Evolutionary conservation across 164 flowering plant species (phyloP).

Genomic region (Magnolia sinica): DNA sequence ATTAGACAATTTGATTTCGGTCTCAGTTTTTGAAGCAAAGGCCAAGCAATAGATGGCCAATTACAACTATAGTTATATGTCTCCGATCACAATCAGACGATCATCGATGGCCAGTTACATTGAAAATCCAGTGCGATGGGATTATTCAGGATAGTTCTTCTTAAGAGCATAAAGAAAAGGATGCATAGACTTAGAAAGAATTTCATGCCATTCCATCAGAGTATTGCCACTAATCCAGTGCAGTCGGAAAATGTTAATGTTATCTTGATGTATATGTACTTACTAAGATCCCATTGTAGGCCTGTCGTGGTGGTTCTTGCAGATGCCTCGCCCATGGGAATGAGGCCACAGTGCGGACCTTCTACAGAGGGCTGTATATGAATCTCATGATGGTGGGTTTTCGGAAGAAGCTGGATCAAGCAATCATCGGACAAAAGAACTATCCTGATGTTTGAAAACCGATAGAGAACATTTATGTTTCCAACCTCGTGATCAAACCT

Average conservation of each 20-base stretch:
- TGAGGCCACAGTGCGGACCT: conserved; percentile 94
- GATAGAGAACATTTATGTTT: conserved; percentile 71
- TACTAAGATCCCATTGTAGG: conserved; percentile 88
- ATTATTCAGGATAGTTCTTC: background rate
- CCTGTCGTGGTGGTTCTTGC: conserved; percentile 77
- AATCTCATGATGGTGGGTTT: conserved; percentile 67
- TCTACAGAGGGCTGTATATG: conserved; percentile 62
- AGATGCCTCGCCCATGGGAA: conserved; percentile 75
- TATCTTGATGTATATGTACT: conserved; percentile 28
- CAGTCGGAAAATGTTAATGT: background rate
- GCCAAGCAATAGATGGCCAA: conserved; percentile 36
- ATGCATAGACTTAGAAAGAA: background rate
- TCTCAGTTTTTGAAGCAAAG: conserved; percentile 27
- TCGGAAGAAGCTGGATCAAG: conserved; percentile 82
- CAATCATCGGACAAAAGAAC: conserved; percentile 85
- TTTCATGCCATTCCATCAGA: no score
- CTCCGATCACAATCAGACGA: no score
- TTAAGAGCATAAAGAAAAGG: background rate
- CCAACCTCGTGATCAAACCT: conserved; percentile 94
- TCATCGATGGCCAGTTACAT: no score
- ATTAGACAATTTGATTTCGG: conserved; percentile 52
- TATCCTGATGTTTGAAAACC: conserved; percentile 55
- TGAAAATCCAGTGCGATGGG: background rate
- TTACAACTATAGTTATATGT: no score
- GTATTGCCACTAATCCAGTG: background rate